Evolutionary conservation across 2,329 filamentous ascomycete species (phyloP), one percentile per base, ranked within the genome.

Genomic region (Curvularia lunata): DNA sequence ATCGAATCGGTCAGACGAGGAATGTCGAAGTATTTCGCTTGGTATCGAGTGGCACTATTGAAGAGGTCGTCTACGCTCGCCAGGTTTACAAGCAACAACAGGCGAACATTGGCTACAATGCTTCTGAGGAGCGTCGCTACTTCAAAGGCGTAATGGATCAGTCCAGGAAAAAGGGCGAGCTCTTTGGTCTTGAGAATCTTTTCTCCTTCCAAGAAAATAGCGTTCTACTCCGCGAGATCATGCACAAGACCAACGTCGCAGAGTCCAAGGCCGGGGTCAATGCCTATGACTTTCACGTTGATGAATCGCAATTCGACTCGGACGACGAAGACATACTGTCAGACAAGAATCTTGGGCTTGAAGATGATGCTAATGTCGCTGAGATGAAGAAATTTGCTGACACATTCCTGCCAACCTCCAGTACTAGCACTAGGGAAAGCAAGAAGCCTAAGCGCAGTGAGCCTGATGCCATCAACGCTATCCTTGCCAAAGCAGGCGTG

Each of bases 31-130:
- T 98, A 1, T 98, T 97, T 74, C 88, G 95, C 4, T 85, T 99
- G 1, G 87, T 99, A 18, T 94, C 91, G 1, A 88, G 91, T 1
- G 95, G 95, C 0, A 98, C 95, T 0, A 92, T 99, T 16, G 95
- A 99, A 73, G 95, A 99, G 76, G 95, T 97, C 52, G 92, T 98
- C 7, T 99, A 99, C 69, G 95, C 94, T 0, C 86, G 95, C 6
- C 95, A 99, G 70, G 95, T 99, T 38, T 99, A 99, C 83, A 99
- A 99, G 76, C 95, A 99, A 73, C 95, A 99, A 71, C 95, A 98
- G 78, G 94, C 95, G 25, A 98, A 97, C 70, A 98, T 99, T 57
- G 95, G 91, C 0, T 98, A 99, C 77, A 96, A 89, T 32, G 95
- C 95, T 0, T 96, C 91, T 0, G 90, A 88, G 5, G 95, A 99